phyloP scores from a whole-genome alignment of 1,284 basidiomycete species.

The Apiotrichum siamense region DNA sequence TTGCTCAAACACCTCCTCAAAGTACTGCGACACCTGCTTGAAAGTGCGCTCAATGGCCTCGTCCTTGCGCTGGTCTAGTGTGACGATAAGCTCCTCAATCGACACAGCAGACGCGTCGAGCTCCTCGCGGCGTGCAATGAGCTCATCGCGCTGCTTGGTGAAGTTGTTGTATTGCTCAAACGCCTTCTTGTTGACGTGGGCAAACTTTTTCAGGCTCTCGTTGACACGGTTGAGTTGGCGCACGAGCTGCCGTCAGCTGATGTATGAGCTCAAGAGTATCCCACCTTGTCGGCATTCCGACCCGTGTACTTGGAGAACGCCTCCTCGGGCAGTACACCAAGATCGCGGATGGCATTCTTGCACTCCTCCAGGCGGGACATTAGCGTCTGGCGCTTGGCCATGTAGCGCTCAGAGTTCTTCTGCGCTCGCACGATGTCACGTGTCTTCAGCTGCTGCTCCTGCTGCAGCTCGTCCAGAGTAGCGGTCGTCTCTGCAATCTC shows the following conservation, averaged over 20 bases:
- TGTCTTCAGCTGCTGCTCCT: conserved; percentile 75
- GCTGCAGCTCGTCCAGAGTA: conserved; percentile 68
- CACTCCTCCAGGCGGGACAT: conserved; percentile 81
- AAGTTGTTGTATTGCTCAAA: conserved; percentile 98
- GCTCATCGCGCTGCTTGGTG: conserved; percentile 91
- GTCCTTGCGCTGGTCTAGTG: conserved; percentile 93
- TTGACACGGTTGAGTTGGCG: conserved; percentile 86
- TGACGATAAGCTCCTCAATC: conserved; percentile 90
- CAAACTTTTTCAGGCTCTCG: conserved; percentile 88
- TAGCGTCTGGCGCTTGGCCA: conserved; percentile 83
- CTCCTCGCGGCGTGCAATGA: conserved; percentile 78
- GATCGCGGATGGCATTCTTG: conserved; percentile 87
- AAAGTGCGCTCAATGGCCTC: conserved; percentile 98
- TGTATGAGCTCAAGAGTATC: background rate
- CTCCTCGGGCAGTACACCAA: conserved; percentile 94
- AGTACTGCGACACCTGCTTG: conserved; percentile 94
- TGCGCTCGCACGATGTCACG: conserved; percentile 81
- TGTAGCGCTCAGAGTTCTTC: conserved; percentile 89
- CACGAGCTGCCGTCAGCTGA: conserved; percentile 67
- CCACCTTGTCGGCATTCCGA: conserved; percentile 64
- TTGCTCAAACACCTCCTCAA: conserved; percentile 93
- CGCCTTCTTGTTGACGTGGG: conserved; percentile 98
- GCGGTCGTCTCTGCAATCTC: conserved; percentile 62
- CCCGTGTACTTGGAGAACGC: conserved; percentile 91
- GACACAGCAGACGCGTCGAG: conserved; percentile 80